Conservation (phyloP, 768 basidiomycete genomes). For the Daedaleopsis sinensis region DNA sequence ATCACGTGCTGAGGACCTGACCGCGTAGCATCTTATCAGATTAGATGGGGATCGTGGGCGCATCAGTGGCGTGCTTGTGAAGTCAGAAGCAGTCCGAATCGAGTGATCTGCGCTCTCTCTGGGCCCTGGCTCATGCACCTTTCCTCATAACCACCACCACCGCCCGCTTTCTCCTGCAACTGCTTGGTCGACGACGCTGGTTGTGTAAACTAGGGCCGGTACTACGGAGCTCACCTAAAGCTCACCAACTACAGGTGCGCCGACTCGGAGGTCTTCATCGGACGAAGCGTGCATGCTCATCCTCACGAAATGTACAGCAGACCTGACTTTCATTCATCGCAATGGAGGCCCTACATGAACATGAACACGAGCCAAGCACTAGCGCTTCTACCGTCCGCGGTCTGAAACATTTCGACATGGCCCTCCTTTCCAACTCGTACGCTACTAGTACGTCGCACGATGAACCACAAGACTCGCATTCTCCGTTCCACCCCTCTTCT, state of each 20-base stretch:
- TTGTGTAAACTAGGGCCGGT: neutral
- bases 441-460: neutral
- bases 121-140: too few species aligned
- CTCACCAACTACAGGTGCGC: neutral
- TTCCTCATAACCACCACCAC: neutral
- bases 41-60: neutral
- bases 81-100: constrained; percentile 15
- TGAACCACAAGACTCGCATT: constrained; percentile 9
- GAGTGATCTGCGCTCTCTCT: constrained; percentile 14
- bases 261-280: neutral
- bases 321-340: neutral
- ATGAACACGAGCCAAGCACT: constrained; percentile 24
- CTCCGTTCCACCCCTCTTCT: constrained; percentile 47
- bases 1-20: constrained; percentile 13
- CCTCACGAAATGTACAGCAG: neutral
- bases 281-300: too few species aligned
- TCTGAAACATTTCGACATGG: constrained; percentile 21
- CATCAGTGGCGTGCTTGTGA: constrained; percentile 21
- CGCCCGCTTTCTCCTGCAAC: neutral
- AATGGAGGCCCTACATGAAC: neutral
- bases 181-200: neutral
- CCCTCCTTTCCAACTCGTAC: constrained; percentile 8
- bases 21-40: constrained; percentile 1
- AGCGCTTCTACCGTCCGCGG: constrained; percentile 30
- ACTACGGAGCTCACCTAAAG: neutral